Evolutionary conservation across 192 early-diverging fungal species (phyloP).

Genomic region (Umbelopsis sp.): DNA sequence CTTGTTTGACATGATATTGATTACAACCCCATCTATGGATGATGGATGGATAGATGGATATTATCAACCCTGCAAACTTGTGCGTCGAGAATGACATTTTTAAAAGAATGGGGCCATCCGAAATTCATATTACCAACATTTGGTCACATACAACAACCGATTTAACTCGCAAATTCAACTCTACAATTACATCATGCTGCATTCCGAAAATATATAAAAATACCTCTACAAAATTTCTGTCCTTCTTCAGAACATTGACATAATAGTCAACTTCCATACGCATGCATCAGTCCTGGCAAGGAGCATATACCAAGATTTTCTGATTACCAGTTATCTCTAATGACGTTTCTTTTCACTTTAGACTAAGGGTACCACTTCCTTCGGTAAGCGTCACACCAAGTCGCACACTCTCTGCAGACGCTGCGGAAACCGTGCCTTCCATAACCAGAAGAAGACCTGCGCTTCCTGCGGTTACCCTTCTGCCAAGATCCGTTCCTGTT

Average conservation of each 20-base stretch:
- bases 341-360: conserved; percentile 25
- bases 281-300: too few relatives aligned
- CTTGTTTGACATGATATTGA: neutral
- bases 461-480: conserved; percentile 97
- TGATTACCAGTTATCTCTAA: neutral
- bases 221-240: too few relatives aligned
- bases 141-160: neutral
- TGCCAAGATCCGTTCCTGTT: conserved; percentile 93
- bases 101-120: neutral
- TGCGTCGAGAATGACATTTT: neutral
- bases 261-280: too few relatives aligned
- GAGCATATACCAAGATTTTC: neutral
- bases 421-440: conserved; percentile 95
- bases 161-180: too few relatives aligned
- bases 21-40: neutral
- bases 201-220: too few relatives aligned
- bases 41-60: conserved; percentile 5
- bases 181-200: too few relatives aligned
- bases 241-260: too few relatives aligned
- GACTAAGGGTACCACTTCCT: conserved; percentile 97
- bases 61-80: neutral
- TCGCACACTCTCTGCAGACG: conserved; percentile 97
- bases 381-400: conserved; percentile 99
- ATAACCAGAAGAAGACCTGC: conserved; percentile 99
- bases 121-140: neutral